phyloP scores from a whole-genome alignment of 1,139 yeast species.

The Meyerozyma athensensis region DNA sequence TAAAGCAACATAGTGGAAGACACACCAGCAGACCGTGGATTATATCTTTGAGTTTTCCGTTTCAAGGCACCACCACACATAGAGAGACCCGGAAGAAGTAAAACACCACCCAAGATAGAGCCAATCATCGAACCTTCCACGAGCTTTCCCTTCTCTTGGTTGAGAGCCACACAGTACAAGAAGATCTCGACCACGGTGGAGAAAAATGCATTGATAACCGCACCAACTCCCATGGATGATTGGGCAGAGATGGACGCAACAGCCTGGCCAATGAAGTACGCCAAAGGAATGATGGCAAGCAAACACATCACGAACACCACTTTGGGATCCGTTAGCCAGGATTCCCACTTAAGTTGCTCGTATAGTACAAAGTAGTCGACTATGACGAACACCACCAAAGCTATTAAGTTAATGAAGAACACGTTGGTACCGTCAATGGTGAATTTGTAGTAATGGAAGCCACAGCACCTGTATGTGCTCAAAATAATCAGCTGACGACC shows the following conservation, averaged over 20 bases:
- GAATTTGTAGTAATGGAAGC: slow-evolving; percentile 88
- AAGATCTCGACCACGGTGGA: slow-evolving; percentile 94
- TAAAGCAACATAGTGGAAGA: slow-evolving; percentile 91
- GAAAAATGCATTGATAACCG: slow-evolving; percentile 95
- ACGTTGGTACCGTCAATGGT: slow-evolving; percentile 96
- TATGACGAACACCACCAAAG: slow-evolving; percentile 78
- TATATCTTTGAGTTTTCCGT: slow-evolving; percentile 89
- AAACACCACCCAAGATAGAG: slow-evolving; percentile 86
- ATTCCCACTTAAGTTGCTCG: slow-evolving; percentile 42
- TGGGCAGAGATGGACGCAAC: slow-evolving; percentile 98
- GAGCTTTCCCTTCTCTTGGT: slow-evolving; percentile 77
- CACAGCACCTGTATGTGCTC: slow-evolving; percentile 92
- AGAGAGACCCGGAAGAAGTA: slow-evolving; percentile 86
- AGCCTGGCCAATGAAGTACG: slow-evolving; percentile 97
- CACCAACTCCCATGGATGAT: slow-evolving; percentile 99
- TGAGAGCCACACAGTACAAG: slow-evolving; percentile 84
- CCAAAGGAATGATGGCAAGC: slow-evolving; percentile 84
- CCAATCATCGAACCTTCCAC: slow-evolving; percentile 99
- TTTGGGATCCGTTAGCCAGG: slow-evolving; percentile 55
- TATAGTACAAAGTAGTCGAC: slow-evolving; percentile 67
- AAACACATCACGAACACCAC: slow-evolving; percentile 71
- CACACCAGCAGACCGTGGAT: slow-evolving; percentile 95
- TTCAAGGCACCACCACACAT: slow-evolving; percentile 96
- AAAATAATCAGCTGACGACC: slow-evolving; percentile 43
- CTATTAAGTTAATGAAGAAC: slow-evolving; percentile 79